Evolutionary conservation across 2,329 filamentous ascomycete species (phyloP).

Genomic region (Cordyceps cateniannulata): DNA sequence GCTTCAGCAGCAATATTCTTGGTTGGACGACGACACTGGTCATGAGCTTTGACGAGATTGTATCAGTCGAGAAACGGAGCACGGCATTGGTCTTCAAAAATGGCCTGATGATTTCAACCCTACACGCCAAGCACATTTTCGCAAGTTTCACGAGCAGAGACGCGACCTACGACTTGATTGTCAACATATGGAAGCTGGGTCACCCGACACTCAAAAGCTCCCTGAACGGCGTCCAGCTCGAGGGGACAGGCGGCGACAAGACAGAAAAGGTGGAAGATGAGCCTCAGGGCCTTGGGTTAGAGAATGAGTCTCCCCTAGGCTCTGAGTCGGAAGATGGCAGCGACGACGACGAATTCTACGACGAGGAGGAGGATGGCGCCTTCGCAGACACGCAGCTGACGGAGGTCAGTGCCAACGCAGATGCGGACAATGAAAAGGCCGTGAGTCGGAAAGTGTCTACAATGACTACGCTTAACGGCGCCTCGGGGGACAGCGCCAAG

Average conservation of each 20-base stretch:
- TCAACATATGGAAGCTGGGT: conserved; percentile 97
- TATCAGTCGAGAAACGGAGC: conserved; percentile 93
- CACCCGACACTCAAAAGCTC: conserved; percentile 89
- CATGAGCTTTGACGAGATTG: conserved; percentile 96
- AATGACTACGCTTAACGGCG: conserved; percentile 35
- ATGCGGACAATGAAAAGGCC: conserved; percentile 52
- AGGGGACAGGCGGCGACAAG: conserved; percentile 80
- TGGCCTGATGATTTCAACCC: conserved; percentile 90
- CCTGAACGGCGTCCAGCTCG: conserved; percentile 78
- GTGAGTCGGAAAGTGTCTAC: conserved; percentile 69
- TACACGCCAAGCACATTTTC: conserved; percentile 93
- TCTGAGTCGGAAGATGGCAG: conserved; percentile 55
- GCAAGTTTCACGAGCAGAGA: conserved; percentile 92
- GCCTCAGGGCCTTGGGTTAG: conserved; percentile 26
- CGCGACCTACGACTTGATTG: conserved; percentile 92
- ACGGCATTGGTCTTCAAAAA: conserved; percentile 96
- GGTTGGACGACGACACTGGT: conserved; percentile 97
- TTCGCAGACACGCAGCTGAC: conserved; percentile 52
- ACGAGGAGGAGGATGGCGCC: conserved; percentile 72
- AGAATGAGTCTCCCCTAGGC: conserved; percentile 41
- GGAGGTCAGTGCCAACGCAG: conserved; percentile 30
- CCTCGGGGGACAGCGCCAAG: conserved; percentile 41
- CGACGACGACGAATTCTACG: conserved; percentile 68
- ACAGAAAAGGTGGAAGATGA: conserved; percentile 70
- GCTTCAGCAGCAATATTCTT: conserved; percentile 98